Evolutionary conservation across 176 grass and related monocot genomes (phyloP), one percentile per base, ranked within the genome.

Genomic region (Elaeis guineensis): DNA sequence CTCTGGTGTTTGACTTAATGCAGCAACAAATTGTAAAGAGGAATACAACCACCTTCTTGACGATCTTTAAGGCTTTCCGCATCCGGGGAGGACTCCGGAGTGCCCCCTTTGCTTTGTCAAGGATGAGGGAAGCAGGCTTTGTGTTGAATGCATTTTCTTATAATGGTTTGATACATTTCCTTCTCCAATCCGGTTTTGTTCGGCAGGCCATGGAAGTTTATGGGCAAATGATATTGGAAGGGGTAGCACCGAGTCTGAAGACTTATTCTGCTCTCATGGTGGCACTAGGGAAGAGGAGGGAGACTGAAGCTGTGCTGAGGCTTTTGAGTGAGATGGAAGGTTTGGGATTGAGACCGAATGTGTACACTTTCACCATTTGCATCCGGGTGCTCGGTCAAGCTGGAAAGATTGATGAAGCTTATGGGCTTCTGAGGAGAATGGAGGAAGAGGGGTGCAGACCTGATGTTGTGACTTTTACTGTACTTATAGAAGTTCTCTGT

Each of bases 331-430:
- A 97, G 63, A 91, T 97, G 92, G 78, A 88, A 71, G 69, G 64
- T 51, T 75, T 75, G 1, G 87, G 84, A 0, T 68, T 91, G 70
- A 90, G 64, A 62, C 92, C 87, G 4, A 97, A 97, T 55, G 92
- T 91, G 50, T 97, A 91, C 30, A 97, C 87, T 39, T 97, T 87
- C 66, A 97, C 87, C 70, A 97, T 97, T 57, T 97, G 83, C 55
- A 91, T 91, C 19, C 77, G 88, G 72, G 72, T 82, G 54, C 92
- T 97, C 17, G 87, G 87, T 15, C 81, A 91, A 54, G 77, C 81
- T 0, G 76, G 78, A 19, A 74, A 74, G 59, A 75, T 91, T 16
- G 78, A 83, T 49, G 82, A 83, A 17, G 87, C 78, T 3, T 90
- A 62, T 25, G 61, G 6, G 28, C 71, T 91, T 64, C 77, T 97